phyloP scores from a whole-genome alignment of 805 yeast genomes.

The Suhomyces kilbournensis region DNA sequence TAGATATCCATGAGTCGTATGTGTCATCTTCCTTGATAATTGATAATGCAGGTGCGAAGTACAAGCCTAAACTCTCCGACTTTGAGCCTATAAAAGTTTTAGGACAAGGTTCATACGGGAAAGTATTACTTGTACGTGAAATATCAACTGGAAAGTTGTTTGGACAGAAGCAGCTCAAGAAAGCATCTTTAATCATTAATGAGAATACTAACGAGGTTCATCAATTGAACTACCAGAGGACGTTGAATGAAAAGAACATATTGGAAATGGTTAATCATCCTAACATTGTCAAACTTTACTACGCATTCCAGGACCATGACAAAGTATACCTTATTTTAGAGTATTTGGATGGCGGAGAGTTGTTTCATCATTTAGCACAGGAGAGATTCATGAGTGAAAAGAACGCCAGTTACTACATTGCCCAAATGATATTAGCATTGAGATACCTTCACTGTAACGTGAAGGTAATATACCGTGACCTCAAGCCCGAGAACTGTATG shows the following conservation, averaged over 20 bases:
- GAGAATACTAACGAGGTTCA: constrained; percentile 30
- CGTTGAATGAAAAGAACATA: constrained; percentile 41
- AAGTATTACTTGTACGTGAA: constrained; percentile 41
- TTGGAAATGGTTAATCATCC: constrained; percentile 42
- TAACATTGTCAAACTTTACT: constrained; percentile 42
- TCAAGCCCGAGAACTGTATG: constrained; percentile 48
- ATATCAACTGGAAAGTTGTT: constrained; percentile 34
- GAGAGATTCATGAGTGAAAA: constrained; percentile 26
- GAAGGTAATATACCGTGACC: constrained; percentile 42
- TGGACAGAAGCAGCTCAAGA: constrained; percentile 44
- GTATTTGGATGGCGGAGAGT: constrained; percentile 45
- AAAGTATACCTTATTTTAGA: constrained; percentile 43
- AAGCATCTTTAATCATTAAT: constrained; percentile 34
- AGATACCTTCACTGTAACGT: constrained; percentile 36
- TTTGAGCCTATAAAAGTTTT: constrained; percentile 43
- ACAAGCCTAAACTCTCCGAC: constrained; percentile 32
- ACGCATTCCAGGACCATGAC: constrained; percentile 44
- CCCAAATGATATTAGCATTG: constrained; percentile 41
- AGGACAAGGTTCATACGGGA: constrained; percentile 45
- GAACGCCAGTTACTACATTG: constrained; percentile 40
- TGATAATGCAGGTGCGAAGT: constrained; percentile 8
- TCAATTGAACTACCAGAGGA: constrained; percentile 33
- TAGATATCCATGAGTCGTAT: constrained; percentile 30
- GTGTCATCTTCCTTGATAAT: constrained; percentile 24
- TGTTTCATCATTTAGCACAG: constrained; percentile 39